These are phyloP conservation scores for Picea glauca DNA, from an alignment of 75 land plant genomes.

Conservation along the genomic window DNA sequence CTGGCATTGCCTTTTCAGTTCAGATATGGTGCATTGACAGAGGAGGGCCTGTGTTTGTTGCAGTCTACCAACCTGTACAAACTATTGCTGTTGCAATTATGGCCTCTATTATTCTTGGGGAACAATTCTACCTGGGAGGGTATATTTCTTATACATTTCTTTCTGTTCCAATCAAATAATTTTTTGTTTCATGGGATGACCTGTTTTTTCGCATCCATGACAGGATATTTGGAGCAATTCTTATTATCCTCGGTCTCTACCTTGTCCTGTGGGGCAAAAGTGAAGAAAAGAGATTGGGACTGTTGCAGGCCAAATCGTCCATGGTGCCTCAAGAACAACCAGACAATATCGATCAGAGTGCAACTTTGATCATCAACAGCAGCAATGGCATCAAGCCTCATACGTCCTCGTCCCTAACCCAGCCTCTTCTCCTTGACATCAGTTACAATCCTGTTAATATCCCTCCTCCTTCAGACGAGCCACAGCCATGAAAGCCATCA, in stretches of 20 bases:
- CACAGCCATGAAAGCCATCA: not conserved
- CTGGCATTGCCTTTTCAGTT: slow-evolving; percentile 86
- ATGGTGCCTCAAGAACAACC: not conserved
- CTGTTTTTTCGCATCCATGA: not conserved
- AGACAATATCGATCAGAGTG: not conserved
- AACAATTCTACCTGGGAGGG: slow-evolving; percentile 91
- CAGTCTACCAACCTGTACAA: slow-evolving; percentile 90
- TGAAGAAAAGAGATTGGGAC: slow-evolving; percentile 35
- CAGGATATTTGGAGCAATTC: slow-evolving; percentile 74
- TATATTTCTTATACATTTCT: slow-evolving; percentile 11
- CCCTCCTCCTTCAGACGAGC: not conserved
- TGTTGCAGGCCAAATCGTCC: not conserved
- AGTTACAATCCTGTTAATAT: not conserved
- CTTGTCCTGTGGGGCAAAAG: slow-evolving; percentile 77
- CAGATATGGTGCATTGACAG: slow-evolving; percentile 94
- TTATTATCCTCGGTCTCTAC: slow-evolving; percentile 66
- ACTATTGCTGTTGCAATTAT: slow-evolving; percentile 84
- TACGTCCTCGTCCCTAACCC: not conserved
- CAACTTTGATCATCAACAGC: not conserved
- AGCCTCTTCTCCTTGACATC: slow-evolving; percentile 6
- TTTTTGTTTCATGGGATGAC: not conserved
- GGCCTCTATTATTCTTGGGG: slow-evolving; percentile 68
- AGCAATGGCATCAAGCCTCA: not conserved
- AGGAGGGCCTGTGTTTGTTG: slow-evolving; percentile 93
- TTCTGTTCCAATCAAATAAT: not conserved